Percentiles rank a stretch among this genome's conserved stretches.
Conservation (phyloP, 2,329 filamentous ascomycete species). For the Fusarium coicis region DNA sequence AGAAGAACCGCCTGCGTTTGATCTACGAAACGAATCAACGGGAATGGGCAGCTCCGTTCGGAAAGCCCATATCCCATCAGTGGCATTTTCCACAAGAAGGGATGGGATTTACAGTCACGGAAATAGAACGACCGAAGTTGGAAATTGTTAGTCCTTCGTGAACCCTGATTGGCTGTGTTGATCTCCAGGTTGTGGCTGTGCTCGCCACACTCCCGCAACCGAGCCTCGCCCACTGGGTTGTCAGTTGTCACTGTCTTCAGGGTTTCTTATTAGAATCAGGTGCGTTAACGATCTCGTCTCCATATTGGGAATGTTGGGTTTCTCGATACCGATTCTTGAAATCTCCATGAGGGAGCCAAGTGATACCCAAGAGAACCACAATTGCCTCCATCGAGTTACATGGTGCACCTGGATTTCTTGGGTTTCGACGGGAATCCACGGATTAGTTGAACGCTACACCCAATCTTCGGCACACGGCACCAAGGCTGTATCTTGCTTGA, state of each 20-base stretch:
- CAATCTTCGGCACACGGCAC: constrained; percentile 12
- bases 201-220: constrained; percentile 33
- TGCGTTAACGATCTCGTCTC: constrained; percentile 11
- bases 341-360: constrained; percentile 33
- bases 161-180: constrained; percentile 17
- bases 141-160: not conserved
- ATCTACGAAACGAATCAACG: constrained; percentile 23
- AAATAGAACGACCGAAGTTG: constrained; percentile 24
- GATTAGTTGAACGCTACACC: not conserved
- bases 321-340: constrained; percentile 8
- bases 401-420: constrained; percentile 7
- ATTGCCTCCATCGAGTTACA: constrained; percentile 14
- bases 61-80: constrained; percentile 10
- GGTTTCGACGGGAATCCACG: constrained; percentile 12
- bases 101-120: constrained; percentile 25
- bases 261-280: constrained; percentile 9
- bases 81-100: constrained; percentile 4
- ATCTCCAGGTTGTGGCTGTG: constrained; percentile 38
- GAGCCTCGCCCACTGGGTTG: constrained; percentile 28
- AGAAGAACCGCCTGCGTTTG: not conserved
- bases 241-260: constrained; percentile 13
- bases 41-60: constrained; percentile 15
- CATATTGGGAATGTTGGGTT: constrained; percentile 9
- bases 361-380: constrained; percentile 15
- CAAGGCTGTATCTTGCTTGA: constrained; percentile 15